phyloP scores from a whole-genome alignment of 352 stramenopile genomes.

The Globisporangium yorkense region DNA sequence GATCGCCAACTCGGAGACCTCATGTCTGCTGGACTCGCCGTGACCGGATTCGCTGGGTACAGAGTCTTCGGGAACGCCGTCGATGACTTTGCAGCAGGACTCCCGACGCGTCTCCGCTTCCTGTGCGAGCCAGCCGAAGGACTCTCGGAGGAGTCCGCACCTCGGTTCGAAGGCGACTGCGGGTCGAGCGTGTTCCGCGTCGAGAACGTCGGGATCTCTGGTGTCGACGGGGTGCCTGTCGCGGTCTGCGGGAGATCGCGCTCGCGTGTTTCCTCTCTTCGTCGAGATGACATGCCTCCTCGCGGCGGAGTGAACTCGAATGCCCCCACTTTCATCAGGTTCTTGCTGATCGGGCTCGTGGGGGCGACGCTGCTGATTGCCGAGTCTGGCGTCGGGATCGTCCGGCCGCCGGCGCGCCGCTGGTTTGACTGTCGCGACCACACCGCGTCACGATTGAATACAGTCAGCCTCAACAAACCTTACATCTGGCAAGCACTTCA shows the following conservation, averaged over 20 bases:
- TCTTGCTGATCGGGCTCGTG: constrained; percentile 64
- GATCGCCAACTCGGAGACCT: constrained; percentile 13
- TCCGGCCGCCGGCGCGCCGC: constrained; percentile 7
- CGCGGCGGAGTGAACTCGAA: constrained; percentile 71
- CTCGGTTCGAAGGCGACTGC: constrained; percentile 3
- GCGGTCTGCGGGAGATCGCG: constrained; percentile 7
- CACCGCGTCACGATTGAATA: not conserved
- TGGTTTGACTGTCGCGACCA: constrained; percentile 12
- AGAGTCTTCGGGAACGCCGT: constrained; percentile 46
- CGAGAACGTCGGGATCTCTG: constrained; percentile 51
- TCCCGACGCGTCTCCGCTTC: constrained; percentile 43
- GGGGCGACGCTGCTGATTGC: constrained; percentile 71
- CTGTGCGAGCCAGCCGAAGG: constrained; percentile 22
- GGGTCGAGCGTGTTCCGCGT: constrained; percentile 30
- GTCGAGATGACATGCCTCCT: constrained; percentile 17
- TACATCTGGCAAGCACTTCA: not conserved
- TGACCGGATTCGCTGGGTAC: constrained; percentile 22
- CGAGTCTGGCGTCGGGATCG: constrained; percentile 46
- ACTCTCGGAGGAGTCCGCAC: constrained; percentile 7
- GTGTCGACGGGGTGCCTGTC: constrained; percentile 30
- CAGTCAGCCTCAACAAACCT: not conserved
- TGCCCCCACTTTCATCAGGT: constrained; percentile 76
- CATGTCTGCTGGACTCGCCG: constrained; percentile 17
- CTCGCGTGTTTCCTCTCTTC: constrained; percentile 15
- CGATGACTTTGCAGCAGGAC: constrained; percentile 15